These are phyloP conservation scores for Phytophthora syringae DNA, from an alignment of 352 stramenopile species.

Conservation along the genomic window DNA sequence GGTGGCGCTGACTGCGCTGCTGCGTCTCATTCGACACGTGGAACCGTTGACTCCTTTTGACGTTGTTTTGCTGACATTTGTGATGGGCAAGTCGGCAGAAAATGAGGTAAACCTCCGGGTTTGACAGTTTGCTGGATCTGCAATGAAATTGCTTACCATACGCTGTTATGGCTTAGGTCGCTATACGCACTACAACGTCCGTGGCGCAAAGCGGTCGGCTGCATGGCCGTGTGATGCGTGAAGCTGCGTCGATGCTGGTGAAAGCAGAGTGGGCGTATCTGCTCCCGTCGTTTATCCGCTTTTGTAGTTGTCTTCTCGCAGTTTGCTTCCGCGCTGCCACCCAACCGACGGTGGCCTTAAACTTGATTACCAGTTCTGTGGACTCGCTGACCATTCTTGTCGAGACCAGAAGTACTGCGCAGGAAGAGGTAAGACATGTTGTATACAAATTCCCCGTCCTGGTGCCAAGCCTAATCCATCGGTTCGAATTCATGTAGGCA, in stretches of 20 bases:
- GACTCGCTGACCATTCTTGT: slow-evolving; percentile 48
- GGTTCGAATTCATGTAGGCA: slow-evolving; percentile 39
- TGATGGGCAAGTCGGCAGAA: slow-evolving; percentile 69
- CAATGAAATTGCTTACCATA: background rate
- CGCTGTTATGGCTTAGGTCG: slow-evolving; percentile 32
- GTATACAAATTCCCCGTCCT: background rate
- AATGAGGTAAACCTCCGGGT: slow-evolving; percentile 52
- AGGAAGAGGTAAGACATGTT: slow-evolving; percentile 61
- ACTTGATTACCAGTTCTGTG: slow-evolving; percentile 49
- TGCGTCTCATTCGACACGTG: slow-evolving; percentile 50
- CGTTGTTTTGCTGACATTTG: slow-evolving; percentile 60
- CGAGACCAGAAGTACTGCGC: slow-evolving; percentile 41
- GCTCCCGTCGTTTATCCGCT: slow-evolving; percentile 54
- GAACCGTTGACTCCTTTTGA: slow-evolving; percentile 67
- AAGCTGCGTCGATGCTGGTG: slow-evolving; percentile 39
- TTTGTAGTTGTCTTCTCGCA: slow-evolving; percentile 62
- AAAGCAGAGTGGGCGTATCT: slow-evolving; percentile 51
- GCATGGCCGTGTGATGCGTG: slow-evolving; percentile 38
- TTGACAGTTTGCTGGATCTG: background rate
- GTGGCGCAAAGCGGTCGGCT: slow-evolving; percentile 48
- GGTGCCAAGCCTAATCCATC: background rate
- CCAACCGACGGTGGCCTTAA: slow-evolving; percentile 37
- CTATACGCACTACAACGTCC: slow-evolving; percentile 50
- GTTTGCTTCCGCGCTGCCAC: slow-evolving; percentile 51
- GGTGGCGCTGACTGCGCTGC: slow-evolving; percentile 47